Base-by-base conservation (phyloP, 768 basidiomycete species). In the Podaxis sp. region DNA sequence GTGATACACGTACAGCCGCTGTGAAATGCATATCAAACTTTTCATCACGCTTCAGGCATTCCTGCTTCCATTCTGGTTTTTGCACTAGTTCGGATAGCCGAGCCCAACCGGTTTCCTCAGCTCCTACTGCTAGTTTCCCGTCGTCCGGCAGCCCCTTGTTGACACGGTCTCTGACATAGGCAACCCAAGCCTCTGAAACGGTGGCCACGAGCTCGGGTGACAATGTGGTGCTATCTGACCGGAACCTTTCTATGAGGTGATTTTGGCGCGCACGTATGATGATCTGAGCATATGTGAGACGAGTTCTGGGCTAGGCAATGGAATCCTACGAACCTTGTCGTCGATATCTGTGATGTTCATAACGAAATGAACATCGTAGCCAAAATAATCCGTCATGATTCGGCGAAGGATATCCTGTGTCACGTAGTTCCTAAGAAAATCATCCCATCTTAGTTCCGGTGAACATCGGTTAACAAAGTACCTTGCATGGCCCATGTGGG, bases 271-370 rank as follows among this genome's bases (percentile, higher is more conserved):
- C 93, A 43, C 96, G 87, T 43, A 91, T 73, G 68, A 98, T 98
- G 72, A 98, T 99, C 97, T 98, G 33, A 15, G 24, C 27, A 25
- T 67, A 12, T 56, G 17, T 43, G 22, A 36, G 19, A 19, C 17
- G 17, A 41, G 77, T 72, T 61, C 70, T 9, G 36, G 24, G 15
- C 17, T 25, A 19, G 15, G 46, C 9, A 25, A 72, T 47, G 22
- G 29, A 62, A 62, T 27, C 7, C 11, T 36, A 63, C 78, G 57
- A 63, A 92, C 96, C 86, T 99, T 99, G 83, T 98, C 97, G 70
- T 99, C 97, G 64, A 99, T 97, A 75, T 99, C 96, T 4, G 97
- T 99, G 68, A 99, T 86, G 74, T 99, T 99, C 94, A 97, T 97
- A 50, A 98, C 96, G 71, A 98, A 97, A 73, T 98, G 94, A 60